phyloP scores from a whole-genome alignment of 75 land plant species.

The Pinus tabuliformis region DNA sequence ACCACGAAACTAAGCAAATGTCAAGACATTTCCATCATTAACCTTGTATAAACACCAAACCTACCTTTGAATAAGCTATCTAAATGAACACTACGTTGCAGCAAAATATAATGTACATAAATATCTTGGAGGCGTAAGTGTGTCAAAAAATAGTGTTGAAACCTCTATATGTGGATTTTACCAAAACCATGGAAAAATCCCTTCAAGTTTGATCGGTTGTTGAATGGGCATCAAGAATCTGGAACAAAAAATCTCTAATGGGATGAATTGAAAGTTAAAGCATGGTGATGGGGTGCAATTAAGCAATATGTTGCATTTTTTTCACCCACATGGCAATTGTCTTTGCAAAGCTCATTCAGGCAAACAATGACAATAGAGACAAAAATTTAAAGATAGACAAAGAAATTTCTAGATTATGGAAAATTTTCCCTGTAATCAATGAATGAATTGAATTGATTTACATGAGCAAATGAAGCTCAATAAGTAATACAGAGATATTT shows the following conservation, averaged over 20 bases:
- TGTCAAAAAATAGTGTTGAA: not conserved
- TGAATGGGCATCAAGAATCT: not conserved
- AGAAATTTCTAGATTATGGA: not conserved
- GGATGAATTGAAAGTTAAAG: not conserved
- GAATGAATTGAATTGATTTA: no score
- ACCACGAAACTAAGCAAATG: not conserved
- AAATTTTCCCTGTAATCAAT: not conserved
- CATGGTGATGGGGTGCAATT: no score
- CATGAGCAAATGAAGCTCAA: no score
- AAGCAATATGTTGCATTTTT: no score
- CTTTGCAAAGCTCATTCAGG: not conserved
- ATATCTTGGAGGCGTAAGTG: not conserved
- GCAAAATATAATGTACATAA: not conserved
- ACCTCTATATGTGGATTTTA: not conserved
- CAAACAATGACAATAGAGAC: not conserved
- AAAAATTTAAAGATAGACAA: not conserved
- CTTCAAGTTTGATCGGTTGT: not conserved
- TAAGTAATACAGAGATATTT: no score
- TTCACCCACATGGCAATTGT: not conserved
- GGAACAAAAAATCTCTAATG: not conserved
- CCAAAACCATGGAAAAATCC: not conserved
- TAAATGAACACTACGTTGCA: not conserved
- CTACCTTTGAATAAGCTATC: not conserved
- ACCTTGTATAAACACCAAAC: not conserved
- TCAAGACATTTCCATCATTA: not conserved